Base-by-base conservation (phyloP, 2,329 filamentous ascomycete species). In the Scleromitrula shiraiana region DNA sequence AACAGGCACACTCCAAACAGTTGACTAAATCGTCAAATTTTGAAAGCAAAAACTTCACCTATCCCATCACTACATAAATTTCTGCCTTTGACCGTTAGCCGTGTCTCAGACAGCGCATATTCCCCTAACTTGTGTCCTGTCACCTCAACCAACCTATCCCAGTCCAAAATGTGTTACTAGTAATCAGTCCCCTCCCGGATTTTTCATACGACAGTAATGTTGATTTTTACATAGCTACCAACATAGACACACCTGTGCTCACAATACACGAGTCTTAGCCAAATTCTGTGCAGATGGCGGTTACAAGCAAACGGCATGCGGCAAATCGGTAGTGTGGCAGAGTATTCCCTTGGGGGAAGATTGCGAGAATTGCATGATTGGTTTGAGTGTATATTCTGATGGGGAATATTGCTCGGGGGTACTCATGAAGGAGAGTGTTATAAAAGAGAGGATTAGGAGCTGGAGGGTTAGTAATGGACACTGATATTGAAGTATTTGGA, bases 281-380 rank as follows among this genome's bases (percentile, higher is more conserved):
- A 61, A 60, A 46, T 59, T 58, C 50, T 64, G 61, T 33, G 22
- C 51, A 4, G 20, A 45, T 2, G 61, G 51, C 2, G 45, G 50
- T 7, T 53, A 62, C 7, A 51, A 61, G 8, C 62, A 64, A 50
- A 63, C 60, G 10, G 56, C 60, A 0, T 64, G 61, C 43, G 54
- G 56, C 41, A 58, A 54, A 40, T 55, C 53, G 20, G 45, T 46
- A 7, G 57, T 63, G 23, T 63, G 61, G 62, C 59, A 64, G 27
- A 56, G 44, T 7, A 59, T 64, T 17, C 48, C 52, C 6, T 53
- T 62, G 53, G 45, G 53, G 2, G 59, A 61, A 39, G 52, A 56
- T 12, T 63, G 62, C 41, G 58, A 60, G 20, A 52, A 58, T 14
- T 63, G 62, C 50, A n/a, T 15, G n/a, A n/a, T n/a, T n/a, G n/a